Percentiles rank a stretch among this genome's conserved stretches.
phyloP scores from a whole-genome alignment of 2,329 filamentous ascomycete species.

The Alternaria ethzedia region DNA sequence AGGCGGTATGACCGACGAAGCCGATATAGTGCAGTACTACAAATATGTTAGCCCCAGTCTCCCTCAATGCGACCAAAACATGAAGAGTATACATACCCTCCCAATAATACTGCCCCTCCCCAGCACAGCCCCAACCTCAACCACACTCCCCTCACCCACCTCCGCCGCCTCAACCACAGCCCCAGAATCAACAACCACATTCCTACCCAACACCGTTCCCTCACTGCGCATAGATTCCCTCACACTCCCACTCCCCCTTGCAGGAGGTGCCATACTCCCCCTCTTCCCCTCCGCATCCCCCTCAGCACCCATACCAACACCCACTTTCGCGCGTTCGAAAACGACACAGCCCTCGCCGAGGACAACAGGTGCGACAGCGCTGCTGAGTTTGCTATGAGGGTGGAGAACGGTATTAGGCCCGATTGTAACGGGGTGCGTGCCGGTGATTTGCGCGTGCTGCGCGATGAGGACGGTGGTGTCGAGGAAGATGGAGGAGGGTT shows the following conservation, averaged over 20 bases:
- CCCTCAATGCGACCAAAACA: background rate
- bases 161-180: slow-evolving; percentile 49
- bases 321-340: slow-evolving; percentile 65
- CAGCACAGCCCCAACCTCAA: slow-evolving; percentile 43
- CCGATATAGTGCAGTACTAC: slow-evolving; percentile 54
- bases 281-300: slow-evolving; percentile 20
- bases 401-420: slow-evolving; percentile 83
- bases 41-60: background rate
- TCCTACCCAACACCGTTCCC: slow-evolving; percentile 49
- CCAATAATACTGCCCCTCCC: slow-evolving; percentile 48
- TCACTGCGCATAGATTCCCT: slow-evolving; percentile 29
- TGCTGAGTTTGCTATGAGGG: slow-evolving; percentile 69
- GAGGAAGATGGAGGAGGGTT: slow-evolving; percentile 48
- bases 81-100: slow-evolving; percentile 40
- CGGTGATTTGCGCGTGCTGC: slow-evolving; percentile 61
- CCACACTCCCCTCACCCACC: slow-evolving; percentile 45
- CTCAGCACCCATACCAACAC: slow-evolving; percentile 39
- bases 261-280: slow-evolving; percentile 15
- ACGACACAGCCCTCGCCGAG: slow-evolving; percentile 70
- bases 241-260: slow-evolving; percentile 11
- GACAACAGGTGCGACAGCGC: slow-evolving; percentile 50
- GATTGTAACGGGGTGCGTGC: slow-evolving; percentile 79
- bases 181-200: slow-evolving; percentile 54
- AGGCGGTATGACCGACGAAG: slow-evolving; percentile 43
- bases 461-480: slow-evolving; percentile 57